Percentiles rank a stretch among this genome's conserved stretches.
These are phyloP conservation scores for Jaapia argillacea DNA, from an alignment of 768 basidiomycete genomes.

Conservation along the genomic window DNA sequence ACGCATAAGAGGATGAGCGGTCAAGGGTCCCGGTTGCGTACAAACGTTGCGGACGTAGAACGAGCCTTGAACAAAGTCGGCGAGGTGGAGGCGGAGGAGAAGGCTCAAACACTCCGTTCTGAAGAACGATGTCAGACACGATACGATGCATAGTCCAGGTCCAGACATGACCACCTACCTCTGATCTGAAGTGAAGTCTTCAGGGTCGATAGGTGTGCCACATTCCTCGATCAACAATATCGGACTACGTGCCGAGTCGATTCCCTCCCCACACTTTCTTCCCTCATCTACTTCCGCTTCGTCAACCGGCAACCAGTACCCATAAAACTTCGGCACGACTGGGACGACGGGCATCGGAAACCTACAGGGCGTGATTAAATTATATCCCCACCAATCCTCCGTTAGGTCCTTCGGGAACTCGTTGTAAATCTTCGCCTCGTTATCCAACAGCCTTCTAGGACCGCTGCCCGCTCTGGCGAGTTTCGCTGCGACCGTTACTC, in stretches of 20 bases:
- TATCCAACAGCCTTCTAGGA: slow-evolving; percentile 12
- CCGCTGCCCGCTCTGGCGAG: slow-evolving; percentile 3
- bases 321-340: slow-evolving; percentile 54
- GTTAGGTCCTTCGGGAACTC: slow-evolving; percentile 33
- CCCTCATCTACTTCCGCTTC: slow-evolving; percentile 8
- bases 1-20: slow-evolving; percentile 18
- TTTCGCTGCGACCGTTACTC: slow-evolving; percentile 20
- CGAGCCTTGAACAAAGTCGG: slow-evolving; percentile 30
- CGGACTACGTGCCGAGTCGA: too few species aligned
- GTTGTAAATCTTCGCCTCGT: slow-evolving; percentile 36
- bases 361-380: slow-evolving; percentile 29
- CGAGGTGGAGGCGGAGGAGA: slow-evolving; percentile 29
- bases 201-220: slow-evolving; percentile 23
- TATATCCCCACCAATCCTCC: slow-evolving; percentile 41
- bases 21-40: slow-evolving; percentile 30
- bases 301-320: slow-evolving; percentile 34
- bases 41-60: slow-evolving; percentile 32
- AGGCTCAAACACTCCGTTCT: slow-evolving; percentile 22
- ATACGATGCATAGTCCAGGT: background rate
- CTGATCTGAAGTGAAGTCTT: slow-evolving; percentile 11
- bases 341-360: slow-evolving; percentile 38
- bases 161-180: slow-evolving; percentile 9
- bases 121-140: background rate
- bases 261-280: too few species aligned
- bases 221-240: slow-evolving; percentile 41